Evolutionary conservation across 2,329 filamentous ascomycete species (phyloP).

Genomic region (Fusarium sp.): DNA sequence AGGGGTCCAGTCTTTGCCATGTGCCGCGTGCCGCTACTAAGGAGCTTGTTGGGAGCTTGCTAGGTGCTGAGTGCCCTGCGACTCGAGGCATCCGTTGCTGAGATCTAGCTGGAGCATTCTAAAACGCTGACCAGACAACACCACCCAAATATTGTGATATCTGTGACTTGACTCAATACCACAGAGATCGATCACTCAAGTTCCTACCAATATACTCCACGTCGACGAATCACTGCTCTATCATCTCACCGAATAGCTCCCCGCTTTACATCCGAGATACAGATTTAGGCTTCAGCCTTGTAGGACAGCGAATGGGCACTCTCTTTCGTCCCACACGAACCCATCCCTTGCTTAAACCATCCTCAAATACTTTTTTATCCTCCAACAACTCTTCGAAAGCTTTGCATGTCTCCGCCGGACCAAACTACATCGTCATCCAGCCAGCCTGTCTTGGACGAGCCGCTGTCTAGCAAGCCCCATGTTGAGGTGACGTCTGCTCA

Average conservation of each 20-base stretch:
- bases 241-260: slow-evolving; percentile 18
- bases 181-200: not conserved
- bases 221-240: slow-evolving; percentile 5
- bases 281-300: slow-evolving; percentile 38
- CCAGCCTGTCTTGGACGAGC: slow-evolving; percentile 49
- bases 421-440: slow-evolving; percentile 46
- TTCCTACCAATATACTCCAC: slow-evolving; percentile 4
- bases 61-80: not conserved
- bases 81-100: slow-evolving; percentile 6
- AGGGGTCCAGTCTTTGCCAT: slow-evolving; percentile 28
- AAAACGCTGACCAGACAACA: slow-evolving; percentile 39
- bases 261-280: slow-evolving; percentile 30
- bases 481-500: slow-evolving; percentile 47
- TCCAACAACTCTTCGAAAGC: slow-evolving; percentile 25
- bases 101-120: slow-evolving; percentile 22
- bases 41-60: not conserved
- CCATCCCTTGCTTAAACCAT: slow-evolving; percentile 26
- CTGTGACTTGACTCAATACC: not conserved
- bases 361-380: not conserved
- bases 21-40: slow-evolving; percentile 15
- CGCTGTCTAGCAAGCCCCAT: slow-evolving; percentile 48
- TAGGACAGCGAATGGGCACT: slow-evolving; percentile 44
- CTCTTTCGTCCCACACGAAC: slow-evolving; percentile 29
- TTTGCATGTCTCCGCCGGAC: slow-evolving; percentile 57
- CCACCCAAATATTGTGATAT: slow-evolving; percentile 14